Evolutionary conservation across 495 filamentous ascomycete species (phyloP).

Genomic region (Delitschia confertaspora): DNA sequence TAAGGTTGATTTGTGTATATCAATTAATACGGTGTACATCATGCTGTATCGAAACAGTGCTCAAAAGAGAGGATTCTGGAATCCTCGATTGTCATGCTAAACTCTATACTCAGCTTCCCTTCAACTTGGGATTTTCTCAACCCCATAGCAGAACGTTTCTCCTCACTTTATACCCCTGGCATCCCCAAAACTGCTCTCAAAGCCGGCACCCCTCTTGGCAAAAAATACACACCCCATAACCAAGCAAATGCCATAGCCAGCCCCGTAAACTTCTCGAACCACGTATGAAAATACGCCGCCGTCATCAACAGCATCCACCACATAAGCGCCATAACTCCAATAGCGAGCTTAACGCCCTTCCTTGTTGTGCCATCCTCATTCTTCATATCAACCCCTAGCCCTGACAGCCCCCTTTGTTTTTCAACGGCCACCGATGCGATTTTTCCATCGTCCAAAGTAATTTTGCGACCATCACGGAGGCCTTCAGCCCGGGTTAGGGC

Average conservation of each 20-base stretch:
- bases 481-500: conserved; percentile 42
- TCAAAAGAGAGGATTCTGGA: no score
- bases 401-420: conserved; percentile 34
- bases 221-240: conserved; percentile 65
- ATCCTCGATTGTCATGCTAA: no score
- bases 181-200: conserved; percentile 61
- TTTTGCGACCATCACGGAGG: conserved; percentile 45
- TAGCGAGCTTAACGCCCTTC: conserved; percentile 42
- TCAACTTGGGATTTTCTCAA: neutral
- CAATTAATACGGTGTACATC: no score
- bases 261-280: conserved; percentile 90
- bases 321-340: conserved; percentile 50
- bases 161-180: conserved; percentile 50
- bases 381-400: conserved; percentile 35
- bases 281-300: conserved; percentile 93
- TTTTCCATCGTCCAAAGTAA: conserved; percentile 53
- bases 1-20: no score
- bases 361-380: conserved; percentile 39
- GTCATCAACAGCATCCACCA: conserved; percentile 99
- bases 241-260: conserved; percentile 58
- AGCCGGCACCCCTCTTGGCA: conserved; percentile 57
- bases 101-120: no score
- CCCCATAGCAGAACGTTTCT: neutral
- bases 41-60: no score
- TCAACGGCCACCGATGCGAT: conserved; percentile 35